A percentile compares a stretch with the other conserved stretches of the same genome.
Evolutionary conservation across 192 early-diverging fungal genomes (phyloP).

Genomic region (Podila verticillata): DNA sequence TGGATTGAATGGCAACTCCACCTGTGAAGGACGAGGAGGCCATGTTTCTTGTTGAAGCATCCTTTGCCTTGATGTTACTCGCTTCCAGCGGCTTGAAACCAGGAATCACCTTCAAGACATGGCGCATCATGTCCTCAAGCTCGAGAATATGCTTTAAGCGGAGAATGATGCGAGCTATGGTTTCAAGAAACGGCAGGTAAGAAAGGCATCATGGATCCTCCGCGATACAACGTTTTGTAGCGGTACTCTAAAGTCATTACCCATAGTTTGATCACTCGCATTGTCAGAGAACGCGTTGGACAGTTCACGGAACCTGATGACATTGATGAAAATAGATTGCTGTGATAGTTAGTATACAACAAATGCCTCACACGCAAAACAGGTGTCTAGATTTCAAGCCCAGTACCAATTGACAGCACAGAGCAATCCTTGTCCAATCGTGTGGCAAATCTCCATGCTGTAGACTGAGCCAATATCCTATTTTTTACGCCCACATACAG

Average conservation of each 20-base stretch:
- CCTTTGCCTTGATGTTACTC: constrained; percentile 15
- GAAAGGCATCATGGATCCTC: not conserved
- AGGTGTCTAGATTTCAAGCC: too few species aligned
- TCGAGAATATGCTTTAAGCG: constrained; percentile 54
- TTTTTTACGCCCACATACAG: constrained; percentile 6
- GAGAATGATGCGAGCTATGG: constrained; percentile 43
- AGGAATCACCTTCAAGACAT: constrained; percentile 37
- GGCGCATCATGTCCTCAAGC: constrained; percentile 47
- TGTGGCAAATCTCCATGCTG: constrained; percentile 52
- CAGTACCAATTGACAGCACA: constrained; percentile 62
- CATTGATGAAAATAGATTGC: constrained; percentile 31
- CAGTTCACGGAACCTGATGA: constrained; percentile 72
- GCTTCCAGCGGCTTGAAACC: constrained; percentile 57
- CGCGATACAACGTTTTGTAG: not conserved
- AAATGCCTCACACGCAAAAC: too few species aligned
- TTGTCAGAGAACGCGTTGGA: constrained; percentile 69
- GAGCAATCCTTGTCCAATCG: constrained; percentile 47
- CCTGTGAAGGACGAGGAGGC: not conserved
- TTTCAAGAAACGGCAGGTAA: not conserved
- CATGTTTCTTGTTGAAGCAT: not conserved
- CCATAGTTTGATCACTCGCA: constrained; percentile 44
- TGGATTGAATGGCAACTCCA: constrained; percentile 7
- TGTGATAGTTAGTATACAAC: not conserved
- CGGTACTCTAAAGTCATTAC: not conserved
- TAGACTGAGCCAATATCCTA: constrained; percentile 39